Conservation (phyloP, 768 basidiomycete genomes). For the Gloeophyllum trabeum region DNA sequence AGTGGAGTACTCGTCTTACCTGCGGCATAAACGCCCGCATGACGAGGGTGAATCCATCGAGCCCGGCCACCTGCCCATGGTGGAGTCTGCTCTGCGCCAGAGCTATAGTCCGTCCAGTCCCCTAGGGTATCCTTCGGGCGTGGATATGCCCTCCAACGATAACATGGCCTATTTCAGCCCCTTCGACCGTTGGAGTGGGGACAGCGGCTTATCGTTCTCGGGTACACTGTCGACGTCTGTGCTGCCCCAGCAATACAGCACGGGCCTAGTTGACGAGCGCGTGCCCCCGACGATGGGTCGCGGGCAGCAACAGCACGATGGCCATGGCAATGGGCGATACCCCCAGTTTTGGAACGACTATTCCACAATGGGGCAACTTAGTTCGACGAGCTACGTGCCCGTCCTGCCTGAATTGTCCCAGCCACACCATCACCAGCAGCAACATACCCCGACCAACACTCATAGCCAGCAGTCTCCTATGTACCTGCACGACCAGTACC, state of each 20-base stretch:
- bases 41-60: constrained; percentile 25
- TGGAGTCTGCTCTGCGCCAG: background rate
- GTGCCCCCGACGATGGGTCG: constrained; percentile 1
- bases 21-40: constrained; percentile 45
- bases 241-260: constrained; percentile 66
- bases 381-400: constrained; percentile 17
- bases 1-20: constrained; percentile 2
- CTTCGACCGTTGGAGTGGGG: constrained; percentile 36
- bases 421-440: constrained; percentile 1
- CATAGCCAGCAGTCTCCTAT: background rate
- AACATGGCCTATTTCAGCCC: constrained; percentile 15
- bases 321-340: constrained; percentile 12
- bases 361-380: constrained; percentile 19
- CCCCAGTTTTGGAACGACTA: constrained; percentile 26
- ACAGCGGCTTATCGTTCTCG: constrained; percentile 18
- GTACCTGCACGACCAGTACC: background rate
- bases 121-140: constrained; percentile 6
- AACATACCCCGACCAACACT: background rate
- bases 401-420: constrained; percentile 13
- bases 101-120: constrained; percentile 2
- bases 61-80: constrained; percentile 8
- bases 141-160: constrained; percentile 9
- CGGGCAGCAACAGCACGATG: constrained; percentile 1
- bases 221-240: constrained; percentile 58
- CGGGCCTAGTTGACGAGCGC: constrained; percentile 50